Percentiles rank a stretch among this genome's conserved stretches.
These are phyloP conservation scores for Juglanconis sp. DNA, from an alignment of 2,329 filamentous ascomycete species.

Conservation along the genomic window DNA sequence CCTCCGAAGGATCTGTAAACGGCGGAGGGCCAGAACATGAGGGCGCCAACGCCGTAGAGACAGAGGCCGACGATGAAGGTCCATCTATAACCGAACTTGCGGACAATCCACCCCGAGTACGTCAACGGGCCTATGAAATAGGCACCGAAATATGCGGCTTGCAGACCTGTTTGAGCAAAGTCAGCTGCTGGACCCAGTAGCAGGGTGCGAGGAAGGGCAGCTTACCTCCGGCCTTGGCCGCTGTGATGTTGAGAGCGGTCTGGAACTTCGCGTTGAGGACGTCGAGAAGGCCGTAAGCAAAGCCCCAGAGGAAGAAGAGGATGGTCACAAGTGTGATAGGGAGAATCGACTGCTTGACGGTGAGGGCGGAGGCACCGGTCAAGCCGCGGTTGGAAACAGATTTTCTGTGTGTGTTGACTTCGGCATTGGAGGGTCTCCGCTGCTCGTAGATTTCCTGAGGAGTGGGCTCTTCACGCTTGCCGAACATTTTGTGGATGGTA, in stretches of 20 bases:
- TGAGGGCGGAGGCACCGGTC: constrained; percentile 23
- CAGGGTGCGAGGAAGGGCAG: neutral
- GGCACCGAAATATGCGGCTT: constrained; percentile 33
- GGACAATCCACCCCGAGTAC: constrained; percentile 60
- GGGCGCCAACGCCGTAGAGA: constrained; percentile 58
- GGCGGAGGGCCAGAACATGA: constrained; percentile 52
- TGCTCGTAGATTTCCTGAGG: constrained; percentile 21
- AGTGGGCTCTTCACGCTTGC: constrained; percentile 22
- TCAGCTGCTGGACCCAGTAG: neutral
- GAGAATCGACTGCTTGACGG: constrained; percentile 18
- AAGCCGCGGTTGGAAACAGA: constrained; percentile 22
- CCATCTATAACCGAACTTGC: constrained; percentile 58
- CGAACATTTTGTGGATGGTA: constrained; percentile 20
- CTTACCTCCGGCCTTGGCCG: constrained; percentile 20
- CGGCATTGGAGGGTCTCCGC: constrained; percentile 18
- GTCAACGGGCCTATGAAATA: constrained; percentile 65
- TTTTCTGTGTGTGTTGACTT: constrained; percentile 20
- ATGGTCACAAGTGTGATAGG: constrained; percentile 43
- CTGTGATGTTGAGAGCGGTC: constrained; percentile 20
- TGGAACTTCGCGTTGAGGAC: constrained; percentile 37
- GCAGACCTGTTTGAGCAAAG: constrained; percentile 14
- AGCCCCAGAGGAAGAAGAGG: constrained; percentile 52
- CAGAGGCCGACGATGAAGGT: constrained; percentile 63
- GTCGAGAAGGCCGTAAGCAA: constrained; percentile 38
- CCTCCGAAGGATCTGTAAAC: constrained; percentile 65